Evolutionary conservation across 73 alveolate species (phyloP).

Genomic region (Paraurostyla sp.): DNA sequence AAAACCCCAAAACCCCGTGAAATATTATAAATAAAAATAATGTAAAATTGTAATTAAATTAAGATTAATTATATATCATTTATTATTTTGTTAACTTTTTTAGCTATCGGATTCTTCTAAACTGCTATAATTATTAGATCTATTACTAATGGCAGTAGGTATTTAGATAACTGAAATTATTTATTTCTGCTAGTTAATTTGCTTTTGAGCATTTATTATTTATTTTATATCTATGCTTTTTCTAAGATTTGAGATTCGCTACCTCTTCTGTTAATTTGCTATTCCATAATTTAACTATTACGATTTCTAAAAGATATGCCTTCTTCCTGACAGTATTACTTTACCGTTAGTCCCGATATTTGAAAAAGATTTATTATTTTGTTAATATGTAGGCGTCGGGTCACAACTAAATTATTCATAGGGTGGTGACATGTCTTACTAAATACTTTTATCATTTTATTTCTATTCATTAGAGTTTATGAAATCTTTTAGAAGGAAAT

Average conservation of each 20-base stretch:
- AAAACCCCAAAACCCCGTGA: no score
- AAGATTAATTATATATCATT: no score
- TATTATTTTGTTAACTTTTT: no score
- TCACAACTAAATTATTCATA: no score
- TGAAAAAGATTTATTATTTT: no score
- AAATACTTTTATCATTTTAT: background rate
- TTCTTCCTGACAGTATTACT: background rate
- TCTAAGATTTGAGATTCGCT: background rate
- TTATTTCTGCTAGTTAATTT: background rate
- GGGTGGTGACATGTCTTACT: no score
- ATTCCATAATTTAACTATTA: background rate
- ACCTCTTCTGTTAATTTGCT: background rate
- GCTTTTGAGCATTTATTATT: background rate
- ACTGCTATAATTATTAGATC: background rate
- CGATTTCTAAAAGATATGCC: background rate
- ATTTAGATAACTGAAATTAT: background rate
- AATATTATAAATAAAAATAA: no score
- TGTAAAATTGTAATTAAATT: no score
- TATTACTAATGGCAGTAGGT: background rate
- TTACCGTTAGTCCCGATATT: no score
- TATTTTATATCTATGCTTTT: background rate
- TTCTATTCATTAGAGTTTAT: background rate
- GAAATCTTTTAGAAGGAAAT: background rate
- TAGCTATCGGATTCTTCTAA: background rate
- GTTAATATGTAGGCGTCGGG: no score